Evolutionary conservation across 371 early-diverging fungal species (phyloP), one percentile per base, ranked within the genome.

Genomic region (Mucor irregularis): DNA sequence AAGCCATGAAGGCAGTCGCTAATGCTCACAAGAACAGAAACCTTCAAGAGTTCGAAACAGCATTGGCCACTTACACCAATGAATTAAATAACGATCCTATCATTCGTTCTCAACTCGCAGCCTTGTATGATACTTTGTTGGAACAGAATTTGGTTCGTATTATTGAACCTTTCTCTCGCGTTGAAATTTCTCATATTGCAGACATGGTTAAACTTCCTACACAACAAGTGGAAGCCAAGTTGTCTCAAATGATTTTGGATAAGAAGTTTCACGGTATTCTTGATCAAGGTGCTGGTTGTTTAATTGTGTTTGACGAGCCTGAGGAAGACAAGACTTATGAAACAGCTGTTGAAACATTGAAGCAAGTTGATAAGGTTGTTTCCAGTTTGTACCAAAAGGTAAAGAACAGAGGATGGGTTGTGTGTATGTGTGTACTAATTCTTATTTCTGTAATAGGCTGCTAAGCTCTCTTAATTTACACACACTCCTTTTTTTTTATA

Each of bases 201-300:
- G 79, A 92, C 38, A 82, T 95, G 54, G 91, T 99, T 47, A 91
- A 93, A 58, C 74, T 98, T 34, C 95, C 96, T 7, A 86, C 92
- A 49, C 77, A 80, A 24, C 92, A 93, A 58, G 98, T 99, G 9
- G 99, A 99, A 66, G 78, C 85, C 42, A 97, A 97, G 58, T 80
- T 99, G 40, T 95, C 96, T 52, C 95, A 98, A 71, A 97, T 99
- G 98, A 99, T 99, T 62, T 80, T 99, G 64, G 99, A 99, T 80
- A 90, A 93, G 73, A 91, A 91, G 16, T 90, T 99, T 69, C 81
- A 85, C 53, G 99, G 99, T 37, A 94, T 97, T 59, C 78, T 99
- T 55, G 99, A 99, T 67, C 99, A 99, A 76, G 97, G 97, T 21
- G 94, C 92, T 21, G 97, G 97, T 14, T 92, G 92, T 58, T 68